Base-by-base conservation (phyloP, 2,329 filamentous ascomycete species). In the Colletotrichum tropicicola region DNA sequence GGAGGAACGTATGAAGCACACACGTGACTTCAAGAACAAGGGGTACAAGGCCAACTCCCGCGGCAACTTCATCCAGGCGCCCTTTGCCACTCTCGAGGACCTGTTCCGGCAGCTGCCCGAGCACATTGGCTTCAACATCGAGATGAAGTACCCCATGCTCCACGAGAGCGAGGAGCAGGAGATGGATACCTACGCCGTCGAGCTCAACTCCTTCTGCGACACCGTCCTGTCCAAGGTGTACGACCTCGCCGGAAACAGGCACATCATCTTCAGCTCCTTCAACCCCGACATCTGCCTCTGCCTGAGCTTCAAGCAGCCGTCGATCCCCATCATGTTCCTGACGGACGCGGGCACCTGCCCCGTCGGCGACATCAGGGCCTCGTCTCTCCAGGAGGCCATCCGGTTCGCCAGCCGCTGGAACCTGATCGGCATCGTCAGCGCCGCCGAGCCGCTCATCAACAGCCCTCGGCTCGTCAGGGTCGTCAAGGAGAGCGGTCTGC, bases 101-200 rank as follows among this genome's bases (percentile, higher is more conserved):
- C 89, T 98, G 75, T 98, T 99, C 80, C 87, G 88, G 72, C 91
- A 94, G 73, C 82, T 99, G 0, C 93, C 94, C 0, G 87, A 91
- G 68, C 85, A 88, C 13, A 92, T 97, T 21, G 94, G 96, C 13
- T 99, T 99, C 85, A 98, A 99, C 78, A 97, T 99, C 70, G 96
- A 99, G 82, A 92, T 99, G 87, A 98, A 99, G 80, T 99, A 99
- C 75, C 96, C 96, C 5, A 98, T 98, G 94, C 87, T 99, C 43
- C 91, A 95, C 75, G 97, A 99, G 82, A 93, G 89, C 63, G 93
- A 98, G 77, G 92, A 97, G 76, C 92, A 98, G 70, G 93, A 97
- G 71, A 98, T 98, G 94, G 95, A 98, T 75, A 92, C 92, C 3
- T 97, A 97, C 74, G 94, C 93, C 0, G 92, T 98, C 48, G 96